Evolutionary conservation across 2,329 filamentous ascomycete genomes (phyloP).

Genomic region (Beauveria caledonica): DNA sequence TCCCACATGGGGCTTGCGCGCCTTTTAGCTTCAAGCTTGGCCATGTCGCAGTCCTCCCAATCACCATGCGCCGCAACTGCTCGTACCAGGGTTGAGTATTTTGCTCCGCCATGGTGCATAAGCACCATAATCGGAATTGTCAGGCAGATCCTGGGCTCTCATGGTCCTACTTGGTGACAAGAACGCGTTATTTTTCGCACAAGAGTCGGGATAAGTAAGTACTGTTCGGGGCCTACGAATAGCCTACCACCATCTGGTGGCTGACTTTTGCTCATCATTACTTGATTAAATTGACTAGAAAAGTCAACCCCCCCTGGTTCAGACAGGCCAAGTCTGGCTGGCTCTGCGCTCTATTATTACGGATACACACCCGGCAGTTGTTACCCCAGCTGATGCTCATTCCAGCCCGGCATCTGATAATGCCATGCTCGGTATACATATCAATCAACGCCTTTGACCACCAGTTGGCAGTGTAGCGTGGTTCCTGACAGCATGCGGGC

Average conservation of each 20-base stretch:
- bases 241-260: neutral
- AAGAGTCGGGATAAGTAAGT: neutral
- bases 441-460: neutral
- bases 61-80: neutral
- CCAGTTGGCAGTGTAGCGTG: neutral
- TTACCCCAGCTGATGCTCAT: neutral
- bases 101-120: slow-evolving; percentile 7
- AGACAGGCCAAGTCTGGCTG: neutral
- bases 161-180: neutral
- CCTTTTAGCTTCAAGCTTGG: neutral
- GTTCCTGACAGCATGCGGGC: slow-evolving; percentile 7
- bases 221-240: no score
- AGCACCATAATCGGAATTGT: slow-evolving; percentile 10
- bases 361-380: neutral
- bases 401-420: neutral
- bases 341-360: no score
- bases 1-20: neutral
- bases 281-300: neutral
- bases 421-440: neutral
- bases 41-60: neutral
- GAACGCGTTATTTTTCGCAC: neutral
- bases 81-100: neutral
- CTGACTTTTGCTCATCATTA: neutral
- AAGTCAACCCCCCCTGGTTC: neutral
- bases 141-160: neutral